Evolutionary conservation across 2,329 filamentous ascomycete genomes (phyloP), one percentile per base, ranked within the genome.

Genomic region (Pyrenophora seminiperda): DNA sequence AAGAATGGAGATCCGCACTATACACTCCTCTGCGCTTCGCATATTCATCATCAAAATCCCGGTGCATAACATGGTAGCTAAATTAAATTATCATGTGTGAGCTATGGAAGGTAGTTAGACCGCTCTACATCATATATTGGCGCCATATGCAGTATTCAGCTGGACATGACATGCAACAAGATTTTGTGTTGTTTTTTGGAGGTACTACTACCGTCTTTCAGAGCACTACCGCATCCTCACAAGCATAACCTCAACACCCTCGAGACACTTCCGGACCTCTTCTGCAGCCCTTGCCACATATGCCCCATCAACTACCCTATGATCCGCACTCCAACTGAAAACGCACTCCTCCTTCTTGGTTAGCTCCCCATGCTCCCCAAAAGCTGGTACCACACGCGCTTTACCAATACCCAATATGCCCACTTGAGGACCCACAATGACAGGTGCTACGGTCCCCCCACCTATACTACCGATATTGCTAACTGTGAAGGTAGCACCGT

Each of bases 391-490:
- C 1, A 84, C 82, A 63, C 87, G 88, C 72, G 91, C 85, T 60
- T 89, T 85, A 4, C 94, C 94, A 22, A 99, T 81, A 9, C 93
- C 94, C 20, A 99, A 75, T 67, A 99, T 99, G 7, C 90, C 91
- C 7, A 97, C 89, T 75, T 97, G 92, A 33, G 84, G 88, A 56
- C 91, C 88, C 38, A 96, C 90, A 62, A 99, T 90, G 41, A 99
- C 89, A 1, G 94, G 94, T 22, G 88, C 87, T 38, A 97, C 86
- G 63, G 96, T 96, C 1, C 90, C 94, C 20, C 94, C 94, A 46
- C 94, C 94, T 37, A 99, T 91, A 63, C 86, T 96, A 37, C 94
- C 94, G 62, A 99, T 96, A 72, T 99, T 99, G 63, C 91, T 96
- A 41, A 99, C 85, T 0, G 94, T 97, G 66, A 99, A 93, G 1